Conservation (phyloP, 129 eudicot genomes). For the Tanacetum coccineum region DNA sequence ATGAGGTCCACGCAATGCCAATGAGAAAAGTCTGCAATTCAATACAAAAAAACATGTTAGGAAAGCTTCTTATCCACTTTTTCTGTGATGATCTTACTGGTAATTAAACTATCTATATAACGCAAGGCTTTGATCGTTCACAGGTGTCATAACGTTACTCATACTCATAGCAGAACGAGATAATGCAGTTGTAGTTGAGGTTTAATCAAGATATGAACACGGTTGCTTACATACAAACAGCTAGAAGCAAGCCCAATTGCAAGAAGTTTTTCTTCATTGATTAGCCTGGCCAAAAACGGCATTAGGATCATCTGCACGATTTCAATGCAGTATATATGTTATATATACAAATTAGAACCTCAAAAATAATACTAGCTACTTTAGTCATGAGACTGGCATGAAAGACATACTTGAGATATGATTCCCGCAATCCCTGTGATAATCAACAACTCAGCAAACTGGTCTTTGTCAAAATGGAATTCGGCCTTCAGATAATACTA, state of each 20-base stretch:
- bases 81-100: too few species aligned
- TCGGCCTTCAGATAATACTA: constrained; percentile 71
- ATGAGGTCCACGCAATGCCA: constrained; percentile 63
- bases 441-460: constrained; percentile 72
- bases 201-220: not conserved
- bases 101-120: too few species aligned
- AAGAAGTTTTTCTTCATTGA: constrained; percentile 65
- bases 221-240: constrained; percentile 43
- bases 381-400: not conserved
- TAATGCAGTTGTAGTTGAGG: not conserved
- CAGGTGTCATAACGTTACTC: too few species aligned
- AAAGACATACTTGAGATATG: constrained; percentile 55
- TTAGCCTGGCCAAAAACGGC: constrained; percentile 55
- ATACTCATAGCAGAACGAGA: too few species aligned
- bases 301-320: constrained; percentile 52
- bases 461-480: constrained; percentile 64
- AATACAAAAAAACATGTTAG: not conserved
- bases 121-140: too few species aligned
- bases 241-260: constrained; percentile 57
- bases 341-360: not conserved
- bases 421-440: constrained; percentile 63
- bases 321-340: not conserved
- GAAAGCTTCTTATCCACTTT: not conserved
- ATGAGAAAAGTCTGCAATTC: constrained; percentile 55
- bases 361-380: not conserved